Base-by-base conservation (phyloP, 305 asterid species). In the Fraxinus baroniana region DNA sequence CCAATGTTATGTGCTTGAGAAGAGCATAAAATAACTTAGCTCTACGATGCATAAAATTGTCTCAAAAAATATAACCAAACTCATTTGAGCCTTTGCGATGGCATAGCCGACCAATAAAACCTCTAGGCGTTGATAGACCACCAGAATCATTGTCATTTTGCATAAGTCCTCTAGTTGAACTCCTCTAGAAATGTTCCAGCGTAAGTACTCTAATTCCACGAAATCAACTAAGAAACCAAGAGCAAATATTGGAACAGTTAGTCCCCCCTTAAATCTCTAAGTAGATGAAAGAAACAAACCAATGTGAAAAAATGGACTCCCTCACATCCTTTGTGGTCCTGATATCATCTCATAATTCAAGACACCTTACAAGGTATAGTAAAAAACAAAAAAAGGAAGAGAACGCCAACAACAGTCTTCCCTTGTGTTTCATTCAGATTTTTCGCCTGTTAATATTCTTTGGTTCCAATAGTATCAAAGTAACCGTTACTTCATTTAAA, bases 51-150 rank as follows among this genome's bases (percentile, higher is more conserved):
- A 62, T n/a, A 62, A 7, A 62, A 7, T 22, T 4, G 36, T 32
- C 71, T 62, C 49, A 57, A 28, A 44, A 39, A 75, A 80, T 94
- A 35, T 35, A 35, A 35, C 37, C 37, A 35, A 35, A 0, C 37
- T 35, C 7, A 35, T 35, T 35, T 35, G 97, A 93, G 79, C 91
- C 90, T 83, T 80, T 92, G 74, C 97, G 97, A 26, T 94, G 90
- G 17, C 98, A 94, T 32, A 91, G 7, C 49, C 97, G 85, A 78
- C 91, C 86, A 83, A 86, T 87, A 35, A 85, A 79, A 44, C 87
- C 86, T 70, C 87, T 79, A 41, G 91, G 82, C 39, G 90, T 81
- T 20, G 89, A 88, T 26, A 92, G 85, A 72, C 89, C 74, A 8
- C 77, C 82, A n/a, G 82, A 36, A 80, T 78, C 89, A 80, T 82